Base-by-base conservation (phyloP, 805 yeast species). In the Priceomyces medius region DNA sequence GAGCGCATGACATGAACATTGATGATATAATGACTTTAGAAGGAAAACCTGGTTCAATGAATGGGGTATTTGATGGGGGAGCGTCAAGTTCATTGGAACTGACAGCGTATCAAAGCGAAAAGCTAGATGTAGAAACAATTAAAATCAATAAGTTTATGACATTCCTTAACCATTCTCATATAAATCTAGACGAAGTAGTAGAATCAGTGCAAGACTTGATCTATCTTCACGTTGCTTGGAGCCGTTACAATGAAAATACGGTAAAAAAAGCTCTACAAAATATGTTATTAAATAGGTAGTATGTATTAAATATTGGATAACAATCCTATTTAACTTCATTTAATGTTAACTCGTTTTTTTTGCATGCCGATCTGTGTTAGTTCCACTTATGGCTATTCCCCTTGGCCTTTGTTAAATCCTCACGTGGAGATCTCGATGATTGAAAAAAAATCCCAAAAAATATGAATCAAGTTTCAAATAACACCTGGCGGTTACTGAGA, bases 161-260 rank as follows among this genome's bases (percentile, higher is more conserved):
- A 20, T 88, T 86, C 58, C 63, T 91, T 48, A 91, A 90, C 3
- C 74, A 77, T 41, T 81, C 89, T 6, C 87, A 85, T 47, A 76
- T 91, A 3, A 85, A 90, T 55, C 62, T 89, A 26, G 85, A 80
- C 40, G 85, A 85, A 55, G 80, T 88, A 4, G 80, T 85, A 32
- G 91, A 85, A 45, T 83, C 89, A 9, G 80, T 89, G 20, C 97
- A 91, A 58, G 96, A 89, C 51, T 65, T 89, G 55, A 74, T 91
- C 31, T 80, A 85, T 3, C 62, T 90, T 3, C 91, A 90, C 58
- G 90, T 88, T 36, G 75, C 79, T 5, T 90, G 97, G 97, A 88
- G 85, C 49, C 59, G 78, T n/a, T 89, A 86, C 55, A 88, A 86
- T 53, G 97, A 87, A 57, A 71, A 68, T 23, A 60, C 67, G 47